These are phyloP conservation scores for Colletotrichum cereale DNA, from an alignment of 2,329 filamentous ascomycete genomes.

Conservation along the genomic window DNA sequence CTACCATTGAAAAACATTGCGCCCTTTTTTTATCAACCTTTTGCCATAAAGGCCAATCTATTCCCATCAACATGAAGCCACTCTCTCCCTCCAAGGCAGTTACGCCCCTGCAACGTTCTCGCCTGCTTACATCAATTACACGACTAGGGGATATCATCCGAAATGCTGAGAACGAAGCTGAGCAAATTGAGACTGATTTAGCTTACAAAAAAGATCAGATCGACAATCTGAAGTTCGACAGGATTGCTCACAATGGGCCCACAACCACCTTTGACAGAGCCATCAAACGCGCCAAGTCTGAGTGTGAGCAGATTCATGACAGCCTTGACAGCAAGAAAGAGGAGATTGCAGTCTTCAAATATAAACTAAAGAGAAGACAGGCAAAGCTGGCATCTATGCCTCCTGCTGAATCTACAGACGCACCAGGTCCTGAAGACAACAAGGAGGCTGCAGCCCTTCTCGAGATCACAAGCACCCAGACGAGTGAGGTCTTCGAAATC, in stretches of 20 bases:
- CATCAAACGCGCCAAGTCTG: neutral
- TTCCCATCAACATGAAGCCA: neutral
- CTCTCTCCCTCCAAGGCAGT: neutral
- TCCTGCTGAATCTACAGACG: conserved; percentile 20
- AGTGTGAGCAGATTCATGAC: neutral
- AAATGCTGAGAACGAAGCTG: conserved; percentile 12
- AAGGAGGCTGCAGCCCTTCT: conserved; percentile 26
- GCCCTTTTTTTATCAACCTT: neutral
- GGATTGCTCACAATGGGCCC: conserved; percentile 1
- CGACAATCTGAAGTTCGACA: conserved; percentile 5
- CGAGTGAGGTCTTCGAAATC: conserved; percentile 21
- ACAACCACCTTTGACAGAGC: conserved; percentile 1
- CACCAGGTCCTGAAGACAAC: conserved; percentile 21
- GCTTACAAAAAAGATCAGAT: conserved; percentile 33
- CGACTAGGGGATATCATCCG: neutral
- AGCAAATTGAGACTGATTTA: conserved; percentile 13
- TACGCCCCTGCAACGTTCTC: neutral
- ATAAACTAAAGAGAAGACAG: conserved; percentile 6
- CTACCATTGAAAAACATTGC: neutral
- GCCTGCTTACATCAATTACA: conserved; percentile 13
- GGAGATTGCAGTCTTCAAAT: conserved; percentile 3
- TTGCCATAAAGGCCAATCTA: neutral
- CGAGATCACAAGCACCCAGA: conserved; percentile 35
- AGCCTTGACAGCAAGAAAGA: conserved; percentile 13
- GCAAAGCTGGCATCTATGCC: conserved; percentile 19